These are phyloP conservation scores for Thermomucor indicae-seudaticae DNA, from an alignment of 371 early-diverging fungal species.

Conservation along the genomic window DNA sequence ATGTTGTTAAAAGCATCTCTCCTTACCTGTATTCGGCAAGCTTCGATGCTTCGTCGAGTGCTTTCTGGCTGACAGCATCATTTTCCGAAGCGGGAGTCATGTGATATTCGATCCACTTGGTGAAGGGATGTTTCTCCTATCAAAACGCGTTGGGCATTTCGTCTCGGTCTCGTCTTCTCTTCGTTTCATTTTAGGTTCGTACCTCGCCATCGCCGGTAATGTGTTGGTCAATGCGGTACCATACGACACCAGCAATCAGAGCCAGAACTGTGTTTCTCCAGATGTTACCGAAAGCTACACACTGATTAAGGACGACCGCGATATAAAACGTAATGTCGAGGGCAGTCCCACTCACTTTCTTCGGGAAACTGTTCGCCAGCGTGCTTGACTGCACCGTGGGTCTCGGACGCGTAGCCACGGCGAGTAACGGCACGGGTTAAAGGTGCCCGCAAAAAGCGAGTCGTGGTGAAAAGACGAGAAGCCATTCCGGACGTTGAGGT, in stretches of 20 bases:
- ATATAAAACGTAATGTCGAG: background rate
- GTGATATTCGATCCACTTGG: slow-evolving; percentile 38
- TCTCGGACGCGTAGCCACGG: slow-evolving; percentile 16
- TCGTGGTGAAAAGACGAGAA: slow-evolving; percentile 11
- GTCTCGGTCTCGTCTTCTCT: no score
- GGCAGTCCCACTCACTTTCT: slow-evolving; percentile 16
- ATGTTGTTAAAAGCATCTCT: background rate
- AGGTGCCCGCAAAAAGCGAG: slow-evolving; percentile 14
- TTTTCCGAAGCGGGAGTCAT: slow-evolving; percentile 34
- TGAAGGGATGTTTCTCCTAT: slow-evolving; percentile 44
- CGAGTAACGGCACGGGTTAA: slow-evolving; percentile 6
- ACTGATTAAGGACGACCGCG: background rate
- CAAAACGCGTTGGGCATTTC: background rate
- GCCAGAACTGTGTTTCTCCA: slow-evolving; percentile 43
- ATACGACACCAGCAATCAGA: slow-evolving; percentile 34
- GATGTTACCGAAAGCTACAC: slow-evolving; percentile 31
- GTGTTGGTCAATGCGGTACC: slow-evolving; percentile 32
- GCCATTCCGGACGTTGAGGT: no score
- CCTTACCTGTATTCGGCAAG: slow-evolving; percentile 38
- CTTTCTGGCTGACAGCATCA: slow-evolving; percentile 20
- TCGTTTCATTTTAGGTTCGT: background rate
- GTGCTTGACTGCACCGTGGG: slow-evolving; percentile 11
- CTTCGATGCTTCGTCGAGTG: slow-evolving; percentile 21
- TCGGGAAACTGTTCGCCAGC: slow-evolving; percentile 15
- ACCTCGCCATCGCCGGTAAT: slow-evolving; percentile 19